Conservation (phyloP, 805 yeast genomes). For the Candida gorgasii region DNA sequence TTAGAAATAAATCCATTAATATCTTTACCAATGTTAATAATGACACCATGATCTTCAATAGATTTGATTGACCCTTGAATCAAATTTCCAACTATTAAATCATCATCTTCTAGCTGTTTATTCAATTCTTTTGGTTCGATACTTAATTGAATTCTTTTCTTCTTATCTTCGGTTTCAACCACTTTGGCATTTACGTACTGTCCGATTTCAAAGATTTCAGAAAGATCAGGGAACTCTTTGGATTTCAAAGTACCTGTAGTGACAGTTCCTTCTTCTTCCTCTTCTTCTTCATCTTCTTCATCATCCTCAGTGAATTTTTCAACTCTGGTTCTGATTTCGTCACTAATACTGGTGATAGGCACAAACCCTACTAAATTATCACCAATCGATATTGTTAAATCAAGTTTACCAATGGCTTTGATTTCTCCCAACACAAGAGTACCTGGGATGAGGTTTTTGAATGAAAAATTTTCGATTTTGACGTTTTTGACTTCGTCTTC, state of each 20-base stretch:
- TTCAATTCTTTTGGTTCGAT: constrained; percentile 78
- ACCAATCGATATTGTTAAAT: constrained; percentile 70
- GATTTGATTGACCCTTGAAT: constrained; percentile 79
- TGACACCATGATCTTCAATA: constrained; percentile 89
- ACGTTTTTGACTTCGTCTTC: constrained; percentile 33
- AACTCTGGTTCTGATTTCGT: constrained; percentile 55
- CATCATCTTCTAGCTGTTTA: constrained; percentile 59
- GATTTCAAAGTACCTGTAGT: constrained; percentile 24
- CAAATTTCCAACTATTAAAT: constrained; percentile 58
- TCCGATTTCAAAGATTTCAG: constrained; percentile 61
- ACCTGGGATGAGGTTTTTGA: constrained; percentile 69
- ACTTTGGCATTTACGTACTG: constrained; percentile 87
- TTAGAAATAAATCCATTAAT: constrained; percentile 73
- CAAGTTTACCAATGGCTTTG: constrained; percentile 56
- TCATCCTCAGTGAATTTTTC: constrained; percentile 54
- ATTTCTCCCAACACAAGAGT: constrained; percentile 78
- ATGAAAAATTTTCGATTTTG: constrained; percentile 62
- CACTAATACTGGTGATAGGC: constrained; percentile 71
- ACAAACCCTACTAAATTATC: constrained; percentile 80
- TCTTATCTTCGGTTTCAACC: constrained; percentile 47
- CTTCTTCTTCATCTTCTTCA: constrained; percentile 39
- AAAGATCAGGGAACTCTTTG: constrained; percentile 57
- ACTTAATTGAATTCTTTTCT: constrained; percentile 66
- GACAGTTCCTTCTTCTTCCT: constrained; percentile 22
- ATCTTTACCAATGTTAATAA: constrained; percentile 65